Evolutionary conservation across 805 yeast genomes (phyloP).

Genomic region (Cyberlindnera bimundalis): DNA sequence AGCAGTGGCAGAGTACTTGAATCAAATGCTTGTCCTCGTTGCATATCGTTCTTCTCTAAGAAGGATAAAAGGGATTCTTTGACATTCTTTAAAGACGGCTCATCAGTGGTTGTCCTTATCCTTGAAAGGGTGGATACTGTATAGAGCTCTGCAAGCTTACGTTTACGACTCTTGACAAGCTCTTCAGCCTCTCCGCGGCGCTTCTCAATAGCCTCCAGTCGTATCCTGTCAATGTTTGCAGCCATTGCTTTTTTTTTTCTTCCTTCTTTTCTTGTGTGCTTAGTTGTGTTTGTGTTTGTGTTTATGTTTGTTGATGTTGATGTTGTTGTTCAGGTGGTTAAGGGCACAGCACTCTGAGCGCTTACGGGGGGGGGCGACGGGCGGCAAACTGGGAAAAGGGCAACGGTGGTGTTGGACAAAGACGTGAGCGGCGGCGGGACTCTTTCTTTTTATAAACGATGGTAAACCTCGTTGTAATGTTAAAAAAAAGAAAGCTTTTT

Average conservation of each 20-base stretch:
- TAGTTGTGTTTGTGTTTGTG: background rate
- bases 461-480: too few species aligned
- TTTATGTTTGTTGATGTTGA: conserved; percentile 1
- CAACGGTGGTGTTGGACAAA: too few species aligned
- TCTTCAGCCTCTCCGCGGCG: conserved; percentile 35
- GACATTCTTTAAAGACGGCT: conserved; percentile 34
- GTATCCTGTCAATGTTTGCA: conserved; percentile 28
- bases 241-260: conserved; percentile 7
- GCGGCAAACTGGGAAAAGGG: too few species aligned
- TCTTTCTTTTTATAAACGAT: too few species aligned
- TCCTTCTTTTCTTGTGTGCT: background rate
- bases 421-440: too few species aligned
- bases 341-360: background rate
- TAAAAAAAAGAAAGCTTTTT: too few species aligned
- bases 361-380: background rate
- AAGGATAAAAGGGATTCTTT: conserved; percentile 42
- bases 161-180: conserved; percentile 48
- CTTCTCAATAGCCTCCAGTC: conserved; percentile 43
- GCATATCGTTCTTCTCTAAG: conserved; percentile 49
- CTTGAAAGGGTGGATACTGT: conserved; percentile 53
- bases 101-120: conserved; percentile 37
- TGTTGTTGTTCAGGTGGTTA: conserved; percentile 1
- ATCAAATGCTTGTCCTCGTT: conserved; percentile 41
- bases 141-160: conserved; percentile 59
- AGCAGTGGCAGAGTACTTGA: conserved; percentile 23